Conservation (phyloP, 2,329 filamentous ascomycete species). For the Colletotrichum sp. region DNA sequence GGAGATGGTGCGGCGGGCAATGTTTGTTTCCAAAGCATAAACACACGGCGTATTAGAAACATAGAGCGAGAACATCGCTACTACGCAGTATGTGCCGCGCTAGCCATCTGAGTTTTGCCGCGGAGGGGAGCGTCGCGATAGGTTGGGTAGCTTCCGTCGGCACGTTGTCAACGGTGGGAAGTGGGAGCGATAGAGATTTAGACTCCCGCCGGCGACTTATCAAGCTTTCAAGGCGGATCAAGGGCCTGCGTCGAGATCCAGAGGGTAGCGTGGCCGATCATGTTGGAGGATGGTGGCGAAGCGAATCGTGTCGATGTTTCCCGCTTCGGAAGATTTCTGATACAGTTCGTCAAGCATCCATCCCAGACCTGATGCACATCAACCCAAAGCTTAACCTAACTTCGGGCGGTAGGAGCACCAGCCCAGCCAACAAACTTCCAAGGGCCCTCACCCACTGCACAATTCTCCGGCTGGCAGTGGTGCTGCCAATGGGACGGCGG, state of each 20-base stretch:
- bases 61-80: not conserved
- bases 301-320: constrained; percentile 1
- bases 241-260: not conserved
- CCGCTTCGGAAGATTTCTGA: not conserved
- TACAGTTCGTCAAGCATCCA: not conserved
- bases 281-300: not conserved
- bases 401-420: not conserved
- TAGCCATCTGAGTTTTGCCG: not conserved
- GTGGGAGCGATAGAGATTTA: not conserved
- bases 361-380: constrained; percentile 6
- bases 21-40: constrained; percentile 3
- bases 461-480: not conserved
- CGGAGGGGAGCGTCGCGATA: not conserved
- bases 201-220: not conserved
- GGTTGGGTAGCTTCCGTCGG: not conserved
- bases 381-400: constrained; percentile 2
- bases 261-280: not conserved
- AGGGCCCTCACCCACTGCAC: not conserved
- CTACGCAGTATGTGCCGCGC: not conserved
- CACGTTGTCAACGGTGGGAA: not conserved
- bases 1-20: not conserved
- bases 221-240: not conserved
- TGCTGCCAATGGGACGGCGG: not conserved
- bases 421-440: not conserved
- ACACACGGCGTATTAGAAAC: not conserved